Base-by-base conservation (phyloP, 257 asterid species). In the Ballota nigra region DNA sequence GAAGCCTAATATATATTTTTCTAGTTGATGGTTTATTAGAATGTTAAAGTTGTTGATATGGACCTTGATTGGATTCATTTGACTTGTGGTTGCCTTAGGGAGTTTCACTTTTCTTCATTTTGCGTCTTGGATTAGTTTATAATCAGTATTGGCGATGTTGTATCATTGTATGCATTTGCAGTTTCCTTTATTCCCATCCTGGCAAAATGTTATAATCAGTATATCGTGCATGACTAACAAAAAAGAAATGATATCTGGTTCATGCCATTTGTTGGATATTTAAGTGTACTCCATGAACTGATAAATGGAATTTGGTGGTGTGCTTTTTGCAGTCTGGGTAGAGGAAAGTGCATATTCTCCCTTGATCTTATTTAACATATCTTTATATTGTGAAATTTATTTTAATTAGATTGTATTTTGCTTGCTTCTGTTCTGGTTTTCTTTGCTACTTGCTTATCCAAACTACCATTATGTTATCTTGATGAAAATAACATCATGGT, bases 151-250 rank as follows among this genome's bases (percentile, higher is more conserved):
- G 53, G 55, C 24, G 29, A 70, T 45, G 28, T 9, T 43, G 53
- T 62, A 45, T 56, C 26, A 18, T 62, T 51, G 18, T 68, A 52
- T 23, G 58, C 41, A 51, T 56, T 59, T 57, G 24, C 29, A 6
- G 34, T 47, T 49, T 72, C 63, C 45, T 22, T 34, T 18, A 31
- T 67, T 59, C 34, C 66, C 43, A 5, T 53, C 47, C 57, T 20
- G 60, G 68, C 36, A 49, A 24, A 52, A 52, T 8, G 51, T n/a
- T n/a, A n/a, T n/a, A n/a, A n/a, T 24, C 47, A 71, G 59, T 59
- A 31, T 33, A 13, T 16, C 31, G 20, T 77, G 69, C 63, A 43
- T 70, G 56, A 24, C 67, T 51, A 49, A 51, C 28, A 40, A 1
- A 24, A 22, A n/a, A 4, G 13, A 4, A 51, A 36, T 10, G 2